phyloP scores from a whole-genome alignment of 2,329 filamentous ascomycete genomes.

The Calonectria crousiana region DNA sequence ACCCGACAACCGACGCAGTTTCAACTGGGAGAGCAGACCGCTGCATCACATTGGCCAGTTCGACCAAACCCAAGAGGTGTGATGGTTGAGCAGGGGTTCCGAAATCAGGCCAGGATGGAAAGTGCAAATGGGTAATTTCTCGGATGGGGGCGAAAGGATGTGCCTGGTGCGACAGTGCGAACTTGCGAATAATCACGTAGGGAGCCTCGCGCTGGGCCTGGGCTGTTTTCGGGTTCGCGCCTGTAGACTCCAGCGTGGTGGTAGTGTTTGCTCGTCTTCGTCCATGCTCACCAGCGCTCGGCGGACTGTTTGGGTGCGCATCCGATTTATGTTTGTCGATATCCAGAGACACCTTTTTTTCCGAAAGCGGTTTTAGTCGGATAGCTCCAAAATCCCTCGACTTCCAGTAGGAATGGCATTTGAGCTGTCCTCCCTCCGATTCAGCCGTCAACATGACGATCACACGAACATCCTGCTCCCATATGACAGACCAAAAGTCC shows the following conservation, averaged over 20 bases:
- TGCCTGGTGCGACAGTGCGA: conserved; percentile 81
- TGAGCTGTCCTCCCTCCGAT: conserved; percentile 90
- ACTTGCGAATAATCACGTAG: conserved; percentile 87
- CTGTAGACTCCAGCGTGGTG: conserved; percentile 54
- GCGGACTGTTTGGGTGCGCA: conserved; percentile 43
- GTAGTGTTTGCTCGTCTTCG: conserved; percentile 68
- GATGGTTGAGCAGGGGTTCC: conserved; percentile 90
- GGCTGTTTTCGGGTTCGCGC: conserved; percentile 43
- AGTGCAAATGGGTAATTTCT: conserved; percentile 95
- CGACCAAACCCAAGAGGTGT: conserved; percentile 89
- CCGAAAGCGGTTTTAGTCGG: conserved; percentile 80
- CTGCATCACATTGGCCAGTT: conserved; percentile 84
- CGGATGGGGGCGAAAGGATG: conserved; percentile 88
- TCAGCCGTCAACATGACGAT: conserved; percentile 98
- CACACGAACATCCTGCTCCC: conserved; percentile 95
- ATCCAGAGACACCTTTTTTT: conserved; percentile 85
- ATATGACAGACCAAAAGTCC: conserved; percentile 98
- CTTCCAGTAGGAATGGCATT: conserved; percentile 96
- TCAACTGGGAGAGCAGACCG: conserved; percentile 65
- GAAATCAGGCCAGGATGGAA: conserved; percentile 97
- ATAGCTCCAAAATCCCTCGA: conserved; percentile 82
- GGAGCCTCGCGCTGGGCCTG: conserved; percentile 68
- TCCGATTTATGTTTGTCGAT: conserved; percentile 65
- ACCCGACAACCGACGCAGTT: conserved; percentile 52
- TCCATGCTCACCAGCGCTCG: conserved; percentile 52